Base-by-base conservation (phyloP, 805 yeast species). In the Clavispora vitiphila region DNA sequence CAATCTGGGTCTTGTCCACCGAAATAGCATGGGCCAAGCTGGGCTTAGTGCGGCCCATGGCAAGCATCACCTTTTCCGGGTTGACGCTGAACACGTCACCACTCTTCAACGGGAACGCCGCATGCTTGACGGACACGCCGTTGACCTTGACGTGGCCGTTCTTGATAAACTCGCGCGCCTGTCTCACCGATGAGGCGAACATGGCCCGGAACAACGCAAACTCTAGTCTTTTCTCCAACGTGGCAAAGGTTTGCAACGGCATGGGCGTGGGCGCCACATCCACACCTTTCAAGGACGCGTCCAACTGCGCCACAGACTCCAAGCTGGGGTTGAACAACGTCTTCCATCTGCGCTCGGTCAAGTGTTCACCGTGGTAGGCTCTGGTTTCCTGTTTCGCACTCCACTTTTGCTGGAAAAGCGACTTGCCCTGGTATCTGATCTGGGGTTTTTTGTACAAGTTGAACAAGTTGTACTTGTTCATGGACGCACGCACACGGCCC, bases 391-490 rank as follows among this genome's bases (percentile, higher is more conserved):
- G 83, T 63, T 93, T 91, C 39, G 96, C 83, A 6, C 74, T 67
- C 91, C 96, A 93, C 65, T 89, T 88, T 64, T 91, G 96, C 65
- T 87, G 96, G 66, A 74, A 93, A 44, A 87, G 70, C n/a, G 95
- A 79, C 64, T 77, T 77, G 4, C 80, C 73, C 47, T 72, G 69
- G 58, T 76, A 77, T 41, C 62, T 68, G 26, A 75, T 65, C 46
- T 72, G 72, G 36, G 79, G 72, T 62, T 83, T 86, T 71, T 89
- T 84, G 72, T 83, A 80, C 55, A 89, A 60, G 57, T 93, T 93
- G 78, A 87, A 93, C 61, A 93, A 71, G 62, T 91, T 91, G 66
- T 80, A 81, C 67, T 89, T 89, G 78, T 87, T 90, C 83, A 87
- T 86, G 19, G 96, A 85, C 45, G 96, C 78, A 54, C 97, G 84